Base-by-base conservation (phyloP, 2,329 filamentous ascomycete species). In the Ophiocordyceps sinensis region DNA sequence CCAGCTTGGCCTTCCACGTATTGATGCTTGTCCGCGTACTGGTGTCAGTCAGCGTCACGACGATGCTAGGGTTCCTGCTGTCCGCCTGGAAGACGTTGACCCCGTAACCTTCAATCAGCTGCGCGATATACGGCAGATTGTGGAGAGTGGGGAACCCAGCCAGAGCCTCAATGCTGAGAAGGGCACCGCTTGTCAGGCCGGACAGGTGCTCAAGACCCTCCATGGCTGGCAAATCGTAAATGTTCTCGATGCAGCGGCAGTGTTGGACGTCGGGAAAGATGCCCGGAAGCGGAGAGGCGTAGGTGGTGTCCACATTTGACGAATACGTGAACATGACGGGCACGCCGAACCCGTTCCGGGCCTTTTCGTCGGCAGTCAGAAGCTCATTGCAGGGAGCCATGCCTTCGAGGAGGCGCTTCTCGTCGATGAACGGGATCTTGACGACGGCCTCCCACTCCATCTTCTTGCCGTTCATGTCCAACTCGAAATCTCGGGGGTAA, bases 391-490 rank as follows among this genome's bases (percentile, higher is more conserved):
- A 87, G 7, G 87, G 79, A 14, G 73, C 80, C 84, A 98, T 95
- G 8, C 89, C 91, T 31, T 70, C 65, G 42, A 98, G 69, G 3
- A 98, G 68, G 23, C 91, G 77, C 52, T 82, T 77, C 59, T 98
- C 89, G 44, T 98, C 86, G 47, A 98, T 98, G 62, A 98, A 98
- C 0, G 91, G 91, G 54, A 98, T 98, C 62, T 96, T 98, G 48
- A 98, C 87, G 31, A 98, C 89, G 26, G 91, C 91, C 58, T 98
- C 91, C 91, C 91, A 98, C 48, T 98, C 93, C 83, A 94, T 93
- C 66, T 94, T 98, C 68, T 98, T 98, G 44, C 91, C 93, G 52
- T 98, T 96, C 91, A 98, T 96, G 58, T 98, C 93, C 34, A 98
- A 71, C 49, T 93, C 86, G 54, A 98, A 98, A 53, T 98, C 91